These are phyloP conservation scores for Hypsizygus marmoreus DNA, from an alignment of 768 basidiomycete genomes.

Conservation along the genomic window DNA sequence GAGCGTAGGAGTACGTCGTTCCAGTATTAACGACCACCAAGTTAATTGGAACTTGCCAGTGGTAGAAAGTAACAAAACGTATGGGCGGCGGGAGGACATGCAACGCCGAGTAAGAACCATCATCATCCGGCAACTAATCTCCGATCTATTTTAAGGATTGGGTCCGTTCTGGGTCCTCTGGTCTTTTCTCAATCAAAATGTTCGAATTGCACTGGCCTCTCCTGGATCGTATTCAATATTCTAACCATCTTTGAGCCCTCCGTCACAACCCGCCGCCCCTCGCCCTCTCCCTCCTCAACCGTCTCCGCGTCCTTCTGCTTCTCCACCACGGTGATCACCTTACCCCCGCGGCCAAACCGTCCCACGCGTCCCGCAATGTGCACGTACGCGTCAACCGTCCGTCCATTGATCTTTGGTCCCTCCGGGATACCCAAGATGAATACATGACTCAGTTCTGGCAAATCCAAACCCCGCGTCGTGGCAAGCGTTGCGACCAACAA, in stretches of 20 bases:
- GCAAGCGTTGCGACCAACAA: slow-evolving; percentile 71
- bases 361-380: slow-evolving; percentile 79
- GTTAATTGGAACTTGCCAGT: too few relatives aligned
- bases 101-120: not conserved
- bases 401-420: slow-evolving; percentile 38
- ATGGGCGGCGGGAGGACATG: too few relatives aligned
- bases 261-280: slow-evolving; percentile 14
- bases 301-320: slow-evolving; percentile 30
- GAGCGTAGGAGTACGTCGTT: slow-evolving; percentile 1
- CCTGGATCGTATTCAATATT: slow-evolving; percentile 46
- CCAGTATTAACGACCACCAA: too few relatives aligned
- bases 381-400: slow-evolving; percentile 59
- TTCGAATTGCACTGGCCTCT: slow-evolving; percentile 47
- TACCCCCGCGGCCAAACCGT: slow-evolving; percentile 65
- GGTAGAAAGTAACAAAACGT: too few relatives aligned
- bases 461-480: slow-evolving; percentile 72
- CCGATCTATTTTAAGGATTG: slow-evolving; percentile 8
- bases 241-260: slow-evolving; percentile 43
- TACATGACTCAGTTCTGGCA: slow-evolving; percentile 72
- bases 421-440: slow-evolving; percentile 69
- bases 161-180: slow-evolving; percentile 3
- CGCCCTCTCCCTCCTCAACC: slow-evolving; percentile 17
- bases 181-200: slow-evolving; percentile 47
- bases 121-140: slow-evolving; percentile 9
- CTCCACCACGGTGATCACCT: slow-evolving; percentile 65